Evolutionary conservation across 805 yeast genomes (phyloP).

Genomic region (Sugiyamaella chiloensis): DNA sequence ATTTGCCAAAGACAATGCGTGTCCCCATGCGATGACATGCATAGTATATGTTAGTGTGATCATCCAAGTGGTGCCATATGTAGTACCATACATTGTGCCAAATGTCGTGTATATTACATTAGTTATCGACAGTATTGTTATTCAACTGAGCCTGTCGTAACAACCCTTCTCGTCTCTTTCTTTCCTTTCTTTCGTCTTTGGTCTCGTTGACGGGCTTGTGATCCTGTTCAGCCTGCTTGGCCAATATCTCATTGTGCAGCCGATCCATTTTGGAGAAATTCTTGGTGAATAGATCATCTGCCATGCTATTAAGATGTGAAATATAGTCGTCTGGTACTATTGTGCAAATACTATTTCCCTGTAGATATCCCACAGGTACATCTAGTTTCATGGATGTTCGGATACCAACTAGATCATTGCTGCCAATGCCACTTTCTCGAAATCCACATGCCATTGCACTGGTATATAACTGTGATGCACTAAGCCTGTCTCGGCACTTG

Average conservation of each 20-base stretch:
- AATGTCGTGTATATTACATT: too few species aligned
- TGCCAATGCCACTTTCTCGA: conserved; percentile 82
- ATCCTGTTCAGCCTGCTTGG: background rate
- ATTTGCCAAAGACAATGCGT: too few species aligned
- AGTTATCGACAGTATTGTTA: background rate
- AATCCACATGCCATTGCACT: conserved; percentile 82
- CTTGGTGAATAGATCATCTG: conserved; percentile 63
- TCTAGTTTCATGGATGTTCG: conserved; percentile 73
- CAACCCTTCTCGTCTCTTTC: conserved; percentile 26
- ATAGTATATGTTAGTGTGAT: too few species aligned
- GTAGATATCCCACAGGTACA: conserved; percentile 70
- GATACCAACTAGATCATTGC: conserved; percentile 71
- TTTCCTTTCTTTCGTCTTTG: conserved; percentile 23
- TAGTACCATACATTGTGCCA: too few species aligned
- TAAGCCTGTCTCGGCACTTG: conserved; percentile 58
- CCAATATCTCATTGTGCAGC: conserved; percentile 27
- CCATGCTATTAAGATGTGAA: conserved; percentile 48
- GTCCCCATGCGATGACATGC: too few species aligned
- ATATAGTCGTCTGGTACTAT: conserved; percentile 56
- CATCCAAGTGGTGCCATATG: too few species aligned
- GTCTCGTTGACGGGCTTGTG: conserved; percentile 16
- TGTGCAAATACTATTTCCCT: conserved; percentile 27
- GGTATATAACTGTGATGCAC: conserved; percentile 62
- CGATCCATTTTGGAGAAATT: conserved; percentile 55
- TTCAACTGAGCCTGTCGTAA: conserved; percentile 5